These are phyloP conservation scores for Zasmidium angulare DNA, from an alignment of 2,329 filamentous ascomycete genomes.

Conservation along the genomic window DNA sequence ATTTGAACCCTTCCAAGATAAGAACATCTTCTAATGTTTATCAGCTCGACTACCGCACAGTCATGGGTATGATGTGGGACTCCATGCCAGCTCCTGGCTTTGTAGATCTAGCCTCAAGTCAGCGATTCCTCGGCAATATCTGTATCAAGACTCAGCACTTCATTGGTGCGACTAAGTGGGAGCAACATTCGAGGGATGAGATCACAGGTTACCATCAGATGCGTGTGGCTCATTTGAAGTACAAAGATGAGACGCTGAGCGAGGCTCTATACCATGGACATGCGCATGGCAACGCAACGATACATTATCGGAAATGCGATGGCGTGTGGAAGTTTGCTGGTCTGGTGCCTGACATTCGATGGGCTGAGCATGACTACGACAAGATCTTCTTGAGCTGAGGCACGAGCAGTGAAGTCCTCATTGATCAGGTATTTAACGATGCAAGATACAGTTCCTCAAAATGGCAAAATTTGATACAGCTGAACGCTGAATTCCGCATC, in stretches of 20 bases:
- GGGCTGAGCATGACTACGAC: constrained; percentile 54
- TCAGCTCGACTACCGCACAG: constrained; percentile 64
- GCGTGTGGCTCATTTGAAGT: constrained; percentile 55
- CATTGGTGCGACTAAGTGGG: constrained; percentile 49
- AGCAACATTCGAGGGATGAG: constrained; percentile 44
- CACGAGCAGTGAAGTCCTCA: too few relatives aligned
- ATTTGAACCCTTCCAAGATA: too few relatives aligned
- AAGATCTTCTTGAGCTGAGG: too few relatives aligned
- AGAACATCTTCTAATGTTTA: too few relatives aligned
- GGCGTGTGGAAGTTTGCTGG: constrained; percentile 57
- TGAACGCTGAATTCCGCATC: too few relatives aligned
- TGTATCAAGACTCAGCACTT: constrained; percentile 55
- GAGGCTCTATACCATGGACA: constrained; percentile 51
- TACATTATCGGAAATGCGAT: constrained; percentile 54
- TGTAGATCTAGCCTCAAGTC: constrained; percentile 48
- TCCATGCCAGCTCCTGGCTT: constrained; percentile 53
- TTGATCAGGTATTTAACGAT: too few relatives aligned
- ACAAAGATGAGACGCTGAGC: constrained; percentile 46
- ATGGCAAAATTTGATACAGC: too few relatives aligned
- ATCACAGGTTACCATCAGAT: constrained; percentile 55
- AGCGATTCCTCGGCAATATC: constrained; percentile 49
- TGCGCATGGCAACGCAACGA: constrained; percentile 50
- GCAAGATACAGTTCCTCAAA: too few relatives aligned
- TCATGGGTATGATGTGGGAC: constrained; percentile 53
- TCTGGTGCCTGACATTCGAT: constrained; percentile 49